Evolutionary conservation across 2,329 filamentous ascomycete genomes (phyloP).

Genomic region (Aureobasidium leucospermi): DNA sequence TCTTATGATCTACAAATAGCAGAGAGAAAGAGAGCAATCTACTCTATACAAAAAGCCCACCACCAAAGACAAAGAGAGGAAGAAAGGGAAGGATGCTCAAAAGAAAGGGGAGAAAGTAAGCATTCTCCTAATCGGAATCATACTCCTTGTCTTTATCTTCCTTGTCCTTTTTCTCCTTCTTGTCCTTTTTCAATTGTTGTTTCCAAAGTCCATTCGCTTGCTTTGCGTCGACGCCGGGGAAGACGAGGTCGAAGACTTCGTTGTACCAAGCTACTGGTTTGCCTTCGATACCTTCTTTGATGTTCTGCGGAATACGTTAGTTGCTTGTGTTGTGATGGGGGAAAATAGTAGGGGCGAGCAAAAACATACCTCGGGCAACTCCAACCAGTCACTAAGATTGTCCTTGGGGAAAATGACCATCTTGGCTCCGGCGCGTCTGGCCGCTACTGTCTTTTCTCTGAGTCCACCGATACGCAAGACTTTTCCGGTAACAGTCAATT

Average conservation of each 20-base stretch:
- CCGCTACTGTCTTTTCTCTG: conserved; percentile 94
- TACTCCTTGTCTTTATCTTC: conserved; percentile 17
- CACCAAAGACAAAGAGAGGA: too few relatives aligned
- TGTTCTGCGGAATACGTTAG: conserved; percentile 58
- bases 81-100: background rate
- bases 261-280: conserved; percentile 88
- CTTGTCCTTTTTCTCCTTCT: conserved; percentile 33
- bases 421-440: conserved; percentile 82
- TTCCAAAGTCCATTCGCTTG: conserved; percentile 68
- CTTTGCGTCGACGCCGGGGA: conserved; percentile 68
- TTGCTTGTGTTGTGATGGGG: background rate
- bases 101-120: background rate
- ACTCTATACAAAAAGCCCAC: background rate
- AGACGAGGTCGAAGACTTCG: conserved; percentile 87
- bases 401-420: conserved; percentile 92
- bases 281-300: conserved; percentile 92
- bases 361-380: conserved; percentile 80
- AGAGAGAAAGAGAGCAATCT: background rate
- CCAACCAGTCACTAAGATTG: conserved; percentile 94
- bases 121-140: background rate
- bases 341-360: background rate
- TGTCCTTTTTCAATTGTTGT: conserved; percentile 51
- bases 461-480: conserved; percentile 90
- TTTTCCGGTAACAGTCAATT: conserved; percentile 94
- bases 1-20: background rate